phyloP scores from a whole-genome alignment of 2,329 filamentous ascomycete species.

The Fusarium mexicanum region DNA sequence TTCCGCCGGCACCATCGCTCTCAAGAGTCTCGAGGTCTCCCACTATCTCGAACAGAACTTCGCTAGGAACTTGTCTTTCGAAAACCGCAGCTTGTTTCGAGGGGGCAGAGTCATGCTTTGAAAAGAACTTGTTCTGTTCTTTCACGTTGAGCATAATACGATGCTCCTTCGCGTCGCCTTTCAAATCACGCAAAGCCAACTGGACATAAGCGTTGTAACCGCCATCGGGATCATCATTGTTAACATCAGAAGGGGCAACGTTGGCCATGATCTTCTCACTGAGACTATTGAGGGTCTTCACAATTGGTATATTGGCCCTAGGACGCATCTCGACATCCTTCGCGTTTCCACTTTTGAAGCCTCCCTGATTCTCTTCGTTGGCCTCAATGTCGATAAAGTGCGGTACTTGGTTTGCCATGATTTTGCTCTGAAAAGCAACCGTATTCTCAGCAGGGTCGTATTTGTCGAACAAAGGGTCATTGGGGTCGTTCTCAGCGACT shows the following conservation, averaged over 20 bases:
- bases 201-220: constrained; percentile 80
- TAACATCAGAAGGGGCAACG: constrained; percentile 80
- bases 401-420: constrained; percentile 75
- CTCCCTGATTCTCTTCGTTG: constrained; percentile 94
- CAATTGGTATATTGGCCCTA: constrained; percentile 82
- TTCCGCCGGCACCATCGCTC: constrained; percentile 58
- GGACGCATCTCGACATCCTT: constrained; percentile 93
- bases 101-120: constrained; percentile 62
- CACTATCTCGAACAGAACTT: constrained; percentile 73
- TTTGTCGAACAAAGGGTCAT: constrained; percentile 83
- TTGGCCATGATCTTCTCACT: constrained; percentile 94
- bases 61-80: constrained; percentile 73
- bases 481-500: constrained; percentile 78
- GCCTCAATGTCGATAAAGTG: constrained; percentile 92
- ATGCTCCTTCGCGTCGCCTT: constrained; percentile 76
- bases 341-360: constrained; percentile 81
- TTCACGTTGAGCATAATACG: constrained; percentile 87
- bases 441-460: constrained; percentile 81
- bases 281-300: constrained; percentile 87
- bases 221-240: constrained; percentile 65
- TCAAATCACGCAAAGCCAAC: constrained; percentile 82
- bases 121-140: constrained; percentile 86
- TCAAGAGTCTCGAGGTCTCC: constrained; percentile 67
- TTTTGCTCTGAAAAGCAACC: constrained; percentile 60
- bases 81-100: constrained; percentile 64